Conservation (phyloP, 352 stramenopile species). For the Phytophthora cryptogea region DNA sequence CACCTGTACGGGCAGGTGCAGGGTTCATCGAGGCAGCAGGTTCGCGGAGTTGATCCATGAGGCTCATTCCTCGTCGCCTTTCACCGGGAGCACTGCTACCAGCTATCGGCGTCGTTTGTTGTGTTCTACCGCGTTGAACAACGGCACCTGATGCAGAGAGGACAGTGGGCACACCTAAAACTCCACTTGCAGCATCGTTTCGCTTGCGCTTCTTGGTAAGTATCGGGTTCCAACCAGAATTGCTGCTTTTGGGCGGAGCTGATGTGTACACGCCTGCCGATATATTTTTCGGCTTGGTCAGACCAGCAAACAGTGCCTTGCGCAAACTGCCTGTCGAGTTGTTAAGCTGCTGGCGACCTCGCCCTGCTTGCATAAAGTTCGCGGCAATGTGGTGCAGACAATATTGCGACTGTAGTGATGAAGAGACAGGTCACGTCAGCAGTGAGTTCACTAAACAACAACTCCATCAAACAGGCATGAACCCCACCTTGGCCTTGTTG, state of each 20-base stretch:
- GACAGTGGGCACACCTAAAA: constrained; percentile 52
- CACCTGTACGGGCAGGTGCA: not conserved
- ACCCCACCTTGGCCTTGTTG: constrained; percentile 68
- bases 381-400: constrained; percentile 80
- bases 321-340: constrained; percentile 67
- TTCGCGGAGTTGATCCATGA: constrained; percentile 41
- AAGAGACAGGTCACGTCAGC: not conserved
- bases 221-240: constrained; percentile 41
- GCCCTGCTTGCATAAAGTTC: constrained; percentile 74
- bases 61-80: constrained; percentile 27
- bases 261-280: constrained; percentile 78
- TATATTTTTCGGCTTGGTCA: constrained; percentile 71
- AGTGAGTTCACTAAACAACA: constrained; percentile 5
- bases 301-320: constrained; percentile 61
- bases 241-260: constrained; percentile 20
- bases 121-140: constrained; percentile 33
- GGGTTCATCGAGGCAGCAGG: constrained; percentile 24
- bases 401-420: constrained; percentile 53
- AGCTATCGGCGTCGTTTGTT: not conserved
- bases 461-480: not conserved
- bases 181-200: constrained; percentile 26
- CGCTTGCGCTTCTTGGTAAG: constrained; percentile 64
- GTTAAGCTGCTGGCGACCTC: constrained; percentile 77
- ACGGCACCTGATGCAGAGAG: constrained; percentile 55
- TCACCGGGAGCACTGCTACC: constrained; percentile 5